A percentile compares a stretch with the other conserved stretches of the same genome.
These are phyloP conservation scores for Sugiyamaella floridensis DNA, from an alignment of 805 yeast genomes.

Conservation along the genomic window DNA sequence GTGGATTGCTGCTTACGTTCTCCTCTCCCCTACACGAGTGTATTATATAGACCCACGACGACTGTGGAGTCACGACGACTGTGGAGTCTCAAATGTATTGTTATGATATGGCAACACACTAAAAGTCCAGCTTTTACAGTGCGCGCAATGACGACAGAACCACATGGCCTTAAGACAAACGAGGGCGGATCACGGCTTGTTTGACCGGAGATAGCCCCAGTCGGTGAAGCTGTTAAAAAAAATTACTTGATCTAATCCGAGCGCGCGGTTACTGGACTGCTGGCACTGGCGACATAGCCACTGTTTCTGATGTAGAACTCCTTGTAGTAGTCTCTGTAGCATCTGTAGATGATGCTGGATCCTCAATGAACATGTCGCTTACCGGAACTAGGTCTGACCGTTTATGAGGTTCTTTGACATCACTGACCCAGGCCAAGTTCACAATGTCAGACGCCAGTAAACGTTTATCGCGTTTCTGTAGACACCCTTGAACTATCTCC, in stretches of 20 bases:
- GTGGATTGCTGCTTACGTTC: not conserved
- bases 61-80: too few species aligned
- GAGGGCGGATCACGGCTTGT: not conserved
- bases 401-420: conserved; percentile 2
- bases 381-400: not conserved
- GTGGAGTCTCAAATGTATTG: not conserved
- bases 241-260: conserved; percentile 20
- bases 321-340: too few species aligned
- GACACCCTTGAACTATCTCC: conserved; percentile 42
- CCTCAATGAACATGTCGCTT: conserved; percentile 1
- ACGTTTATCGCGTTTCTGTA: conserved; percentile 45
- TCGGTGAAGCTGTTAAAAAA: not conserved
- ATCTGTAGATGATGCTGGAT: not conserved
- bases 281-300: not conserved
- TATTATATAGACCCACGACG: not conserved
- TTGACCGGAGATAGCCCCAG: not conserved
- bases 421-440: conserved; percentile 16
- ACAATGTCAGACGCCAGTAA: conserved; percentile 24
- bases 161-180: not conserved
- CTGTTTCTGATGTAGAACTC: too few species aligned
- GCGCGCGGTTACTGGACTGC: not conserved
- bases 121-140: not conserved
- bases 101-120: not conserved
- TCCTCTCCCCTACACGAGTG: not conserved
- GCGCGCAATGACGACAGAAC: not conserved